Evolutionary conservation across 2,329 filamentous ascomycete species (phyloP), one percentile per base, ranked within the genome.

Genomic region (Sordariomycetes sp.): DNA sequence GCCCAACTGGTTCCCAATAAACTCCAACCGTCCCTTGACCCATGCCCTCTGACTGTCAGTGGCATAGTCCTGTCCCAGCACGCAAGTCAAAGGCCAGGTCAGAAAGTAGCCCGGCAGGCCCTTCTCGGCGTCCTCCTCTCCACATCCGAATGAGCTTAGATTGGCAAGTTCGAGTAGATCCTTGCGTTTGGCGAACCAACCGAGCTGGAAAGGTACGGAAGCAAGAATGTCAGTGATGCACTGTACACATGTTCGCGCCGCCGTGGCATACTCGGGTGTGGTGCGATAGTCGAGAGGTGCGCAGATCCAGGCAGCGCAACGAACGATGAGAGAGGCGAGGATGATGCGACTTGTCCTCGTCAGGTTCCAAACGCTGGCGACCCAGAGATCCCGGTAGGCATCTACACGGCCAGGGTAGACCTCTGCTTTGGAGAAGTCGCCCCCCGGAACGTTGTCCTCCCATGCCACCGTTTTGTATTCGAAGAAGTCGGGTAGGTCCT

Each of bases 331-430:
- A 12, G 70, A 68, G 4, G 68, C 65, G 17, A 79, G 58, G 34
- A 73, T 64, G 19, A 79, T 58, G 3, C 75, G 61, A 6, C 66
- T 63, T 12, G 68, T 63, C 12, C 74, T 60, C 39, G 64, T 57
- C 53, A 72, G 57, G 47, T 78, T 79, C 66, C 68, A 73, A 8
- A 74, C 57, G 38, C 62, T 68, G n/a, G 67, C 68, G 27, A 74
- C 66, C 63, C 67, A 77, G 29, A 77, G 58, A 49, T 79, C 73
- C 16, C 58, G 54, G 46, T 77, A 79, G 5, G 70, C 59, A 45
- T 80, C 75, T 16, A 79, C 66, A 12, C 70, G 63, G 3, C 75
- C 75, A 1, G 75, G 75, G 43, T 68, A 79, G 0, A 75, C 70
- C 41, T 75, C 72, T 3, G 70, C 66, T 37, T 59, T 58, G 16